A percentile compares a stretch with the other conserved stretches of the same genome.
These are phyloP conservation scores for Saccharomycopsis hybrid DNA, from an alignment of 1,139 yeast species.

Conservation along the genomic window DNA sequence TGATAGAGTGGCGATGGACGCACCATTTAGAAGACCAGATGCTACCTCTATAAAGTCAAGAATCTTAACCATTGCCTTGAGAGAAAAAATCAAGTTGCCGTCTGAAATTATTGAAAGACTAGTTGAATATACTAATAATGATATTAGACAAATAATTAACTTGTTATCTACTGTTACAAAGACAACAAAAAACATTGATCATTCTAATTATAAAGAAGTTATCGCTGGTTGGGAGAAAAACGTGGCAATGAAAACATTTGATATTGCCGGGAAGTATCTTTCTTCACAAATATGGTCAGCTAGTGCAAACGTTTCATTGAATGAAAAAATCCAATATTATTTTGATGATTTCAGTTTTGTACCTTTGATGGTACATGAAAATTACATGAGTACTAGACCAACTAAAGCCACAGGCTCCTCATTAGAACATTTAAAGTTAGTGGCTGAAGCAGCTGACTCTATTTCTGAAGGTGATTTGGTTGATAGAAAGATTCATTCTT, in stretches of 20 bases:
- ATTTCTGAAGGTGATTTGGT: constrained; percentile 78
- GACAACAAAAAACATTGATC: constrained; percentile 57
- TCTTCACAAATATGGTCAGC: constrained; percentile 56
- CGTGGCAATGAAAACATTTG: constrained; percentile 87
- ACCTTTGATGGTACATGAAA: constrained; percentile 95
- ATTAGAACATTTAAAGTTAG: constrained; percentile 50
- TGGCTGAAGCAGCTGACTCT: constrained; percentile 78
- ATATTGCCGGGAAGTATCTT: constrained; percentile 68
- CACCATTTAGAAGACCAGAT: constrained; percentile 85
- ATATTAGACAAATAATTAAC: constrained; percentile 91
- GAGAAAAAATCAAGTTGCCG: constrained; percentile 77
- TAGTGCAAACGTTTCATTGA: constrained; percentile 48
- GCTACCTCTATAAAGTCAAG: constrained; percentile 77
- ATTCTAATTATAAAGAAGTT: constrained; percentile 45
- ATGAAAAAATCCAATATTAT: constrained; percentile 82
- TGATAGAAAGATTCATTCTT: constrained; percentile 74
- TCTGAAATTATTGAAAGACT: constrained; percentile 78
- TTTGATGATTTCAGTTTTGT: constrained; percentile 94
- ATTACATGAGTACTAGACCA: constrained; percentile 68
- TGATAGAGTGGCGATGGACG: constrained; percentile 75
- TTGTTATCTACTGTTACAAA: constrained; percentile 77
- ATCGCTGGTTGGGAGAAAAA: constrained; percentile 82
- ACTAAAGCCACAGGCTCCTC: constrained; percentile 31
- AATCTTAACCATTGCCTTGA: constrained; percentile 81
- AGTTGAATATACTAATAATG: constrained; percentile 80